A percentile compares a stretch with the other conserved stretches of the same genome.
Evolutionary conservation across 495 filamentous ascomycete genomes (phyloP).

Genomic region (Aspergillus baeticus): DNA sequence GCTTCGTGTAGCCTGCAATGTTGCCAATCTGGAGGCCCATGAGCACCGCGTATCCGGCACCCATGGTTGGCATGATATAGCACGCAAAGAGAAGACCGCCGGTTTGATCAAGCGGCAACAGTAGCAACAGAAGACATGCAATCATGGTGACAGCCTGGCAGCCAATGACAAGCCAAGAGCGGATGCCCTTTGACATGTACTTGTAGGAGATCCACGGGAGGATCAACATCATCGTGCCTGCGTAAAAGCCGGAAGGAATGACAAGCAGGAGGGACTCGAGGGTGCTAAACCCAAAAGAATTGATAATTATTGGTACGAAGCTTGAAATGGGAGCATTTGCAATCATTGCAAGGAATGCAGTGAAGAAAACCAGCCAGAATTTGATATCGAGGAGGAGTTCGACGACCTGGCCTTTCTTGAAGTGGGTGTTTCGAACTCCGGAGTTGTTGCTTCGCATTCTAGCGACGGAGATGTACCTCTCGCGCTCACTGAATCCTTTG

Average conservation of each 20-base stretch:
- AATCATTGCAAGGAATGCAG: conserved; percentile 41
- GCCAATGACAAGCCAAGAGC: conserved; percentile 8
- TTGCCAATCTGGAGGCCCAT: conserved; percentile 48
- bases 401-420: conserved; percentile 47
- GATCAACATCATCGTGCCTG: conserved; percentile 34
- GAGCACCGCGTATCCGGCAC: conserved; percentile 22
- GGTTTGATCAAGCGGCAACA: conserved; percentile 29
- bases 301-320: conserved; percentile 42
- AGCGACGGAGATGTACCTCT: conserved; percentile 51
- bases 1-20: conserved; percentile 46
- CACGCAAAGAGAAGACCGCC: conserved; percentile 43
- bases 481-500: conserved; percentile 34
- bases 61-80: conserved; percentile 33
- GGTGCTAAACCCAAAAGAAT: conserved; percentile 42
- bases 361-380: conserved; percentile 42
- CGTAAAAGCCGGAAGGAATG: conserved; percentile 38
- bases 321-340: conserved; percentile 43
- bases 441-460: conserved; percentile 42
- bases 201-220: conserved; percentile 27
- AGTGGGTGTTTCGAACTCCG: conserved; percentile 49
- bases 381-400: conserved; percentile 45
- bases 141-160: conserved; percentile 23
- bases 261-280: conserved; percentile 45
- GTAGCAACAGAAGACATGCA: conserved; percentile 33
- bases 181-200: conserved; percentile 9